A percentile compares a stretch with the other conserved stretches of the same genome.
These are phyloP conservation scores for Candida fluviatilis DNA, from an alignment of 805 yeast genomes.

Conservation along the genomic window DNA sequence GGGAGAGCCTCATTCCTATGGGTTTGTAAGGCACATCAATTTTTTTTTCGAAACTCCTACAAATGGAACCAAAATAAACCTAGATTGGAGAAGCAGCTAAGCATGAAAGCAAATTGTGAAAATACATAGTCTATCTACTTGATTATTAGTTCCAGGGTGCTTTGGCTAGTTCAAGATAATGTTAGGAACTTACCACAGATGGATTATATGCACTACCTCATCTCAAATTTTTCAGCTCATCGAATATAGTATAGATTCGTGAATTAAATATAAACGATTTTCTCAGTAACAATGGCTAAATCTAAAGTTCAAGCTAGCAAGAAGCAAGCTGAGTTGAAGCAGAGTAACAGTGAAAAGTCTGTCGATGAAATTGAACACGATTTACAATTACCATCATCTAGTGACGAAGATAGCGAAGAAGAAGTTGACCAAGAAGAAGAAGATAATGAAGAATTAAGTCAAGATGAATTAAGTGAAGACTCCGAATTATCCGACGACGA, in stretches of 20 bases:
- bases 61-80: too few species aligned
- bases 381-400: slow-evolving; percentile 15
- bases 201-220: not conserved
- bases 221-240: slow-evolving; percentile 1
- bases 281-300: slow-evolving; percentile 1
- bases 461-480: slow-evolving; percentile 12
- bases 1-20: too few species aligned
- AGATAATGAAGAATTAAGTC: slow-evolving; percentile 9
- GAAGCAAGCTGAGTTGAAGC: slow-evolving; percentile 1
- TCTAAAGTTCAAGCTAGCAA: not conserved
- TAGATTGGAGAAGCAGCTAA: too few species aligned
- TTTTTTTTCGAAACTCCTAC: too few species aligned
- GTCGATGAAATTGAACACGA: slow-evolving; percentile 20
- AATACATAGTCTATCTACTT: too few species aligned
- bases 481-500: slow-evolving; percentile 20
- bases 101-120: too few species aligned
- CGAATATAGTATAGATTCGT: not conserved
- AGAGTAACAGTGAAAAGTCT: slow-evolving; percentile 11
- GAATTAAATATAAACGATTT: not conserved
- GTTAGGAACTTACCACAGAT: not conserved
- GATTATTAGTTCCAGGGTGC: too few species aligned
- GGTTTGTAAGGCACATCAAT: too few species aligned
- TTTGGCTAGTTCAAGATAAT: not conserved
- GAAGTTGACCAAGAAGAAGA: slow-evolving; percentile 11
- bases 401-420: slow-evolving; percentile 11